These are phyloP conservation scores for Glutinoglossum americanum DNA, from an alignment of 495 filamentous ascomycete genomes.

Conservation along the genomic window DNA sequence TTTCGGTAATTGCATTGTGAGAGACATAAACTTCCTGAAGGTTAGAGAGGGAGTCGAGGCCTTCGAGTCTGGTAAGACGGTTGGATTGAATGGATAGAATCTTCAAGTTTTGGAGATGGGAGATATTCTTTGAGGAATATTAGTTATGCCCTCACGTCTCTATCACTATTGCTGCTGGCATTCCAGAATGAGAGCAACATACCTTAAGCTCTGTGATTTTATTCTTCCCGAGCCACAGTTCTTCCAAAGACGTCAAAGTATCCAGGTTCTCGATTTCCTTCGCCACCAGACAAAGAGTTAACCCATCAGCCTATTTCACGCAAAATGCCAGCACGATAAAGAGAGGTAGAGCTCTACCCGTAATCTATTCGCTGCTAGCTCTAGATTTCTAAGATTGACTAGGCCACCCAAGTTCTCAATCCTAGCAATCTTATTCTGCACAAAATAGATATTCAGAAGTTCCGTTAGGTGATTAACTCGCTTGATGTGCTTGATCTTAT, in stretches of 20 bases:
- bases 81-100: conserved; percentile 96
- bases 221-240: conserved; percentile 96
- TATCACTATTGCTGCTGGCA: background rate
- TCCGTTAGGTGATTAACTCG: conserved; percentile 57
- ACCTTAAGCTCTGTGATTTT: conserved; percentile 76
- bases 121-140: conserved; percentile 28
- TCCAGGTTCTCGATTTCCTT: conserved; percentile 78
- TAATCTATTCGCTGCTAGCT: conserved; percentile 82
- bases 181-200: background rate
- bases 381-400: conserved; percentile 53
- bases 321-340: background rate
- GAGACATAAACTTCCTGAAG: conserved; percentile 95
- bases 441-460: conserved; percentile 74
- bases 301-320: background rate
- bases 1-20: conserved; percentile 73
- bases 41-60: conserved; percentile 46
- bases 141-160: background rate
- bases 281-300: conserved; percentile 4
- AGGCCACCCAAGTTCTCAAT: conserved; percentile 75
- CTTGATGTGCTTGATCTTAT: conserved; percentile 98
- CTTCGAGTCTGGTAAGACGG: conserved; percentile 60
- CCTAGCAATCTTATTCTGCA: conserved; percentile 75
- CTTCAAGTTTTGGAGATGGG: conserved; percentile 50
- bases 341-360: conserved; percentile 24
- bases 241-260: conserved; percentile 46